phyloP scores from a whole-genome alignment of 805 yeast species.

The Candida sonorensis region DNA sequence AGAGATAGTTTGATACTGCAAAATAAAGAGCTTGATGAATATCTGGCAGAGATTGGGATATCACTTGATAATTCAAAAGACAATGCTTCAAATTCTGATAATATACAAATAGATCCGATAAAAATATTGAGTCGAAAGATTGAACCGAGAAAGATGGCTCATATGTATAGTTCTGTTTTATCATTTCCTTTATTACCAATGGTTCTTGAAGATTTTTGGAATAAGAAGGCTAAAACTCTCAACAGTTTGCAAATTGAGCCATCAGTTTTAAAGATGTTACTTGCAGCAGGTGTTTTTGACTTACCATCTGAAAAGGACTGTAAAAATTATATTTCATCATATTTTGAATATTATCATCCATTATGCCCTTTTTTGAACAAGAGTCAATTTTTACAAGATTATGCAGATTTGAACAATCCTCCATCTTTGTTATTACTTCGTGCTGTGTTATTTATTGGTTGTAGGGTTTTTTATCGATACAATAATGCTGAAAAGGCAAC shows the following conservation, averaged over 20 bases:
- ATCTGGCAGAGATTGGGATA: too few species aligned
- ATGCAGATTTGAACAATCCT: constrained; percentile 45
- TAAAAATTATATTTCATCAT: constrained; percentile 49
- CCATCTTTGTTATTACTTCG: constrained; percentile 55
- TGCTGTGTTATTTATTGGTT: constrained; percentile 57
- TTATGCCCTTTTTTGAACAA: constrained; percentile 58
- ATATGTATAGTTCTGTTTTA: not conserved
- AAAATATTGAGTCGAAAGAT: not conserved
- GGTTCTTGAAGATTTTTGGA: constrained; percentile 3
- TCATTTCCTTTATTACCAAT: not conserved
- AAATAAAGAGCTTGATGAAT: too few species aligned
- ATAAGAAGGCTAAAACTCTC: not conserved
- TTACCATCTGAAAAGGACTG: constrained; percentile 53
- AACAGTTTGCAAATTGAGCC: constrained; percentile 5
- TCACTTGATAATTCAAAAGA: too few species aligned
- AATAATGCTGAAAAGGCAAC: constrained; percentile 33
- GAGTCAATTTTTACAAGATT: constrained; percentile 48
- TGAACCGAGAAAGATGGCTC: constrained; percentile 2
- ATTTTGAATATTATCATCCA: constrained; percentile 59
- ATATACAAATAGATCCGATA: constrained; percentile 1
- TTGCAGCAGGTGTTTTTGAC: constrained; percentile 59
- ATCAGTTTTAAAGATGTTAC: constrained; percentile 53
- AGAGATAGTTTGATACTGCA: not conserved
- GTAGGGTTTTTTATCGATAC: constrained; percentile 14
- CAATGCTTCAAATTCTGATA: too few species aligned